Evolutionary conservation across 352 stramenopile genomes (phyloP).

Genomic region (Globisporangium echinulatum): DNA sequence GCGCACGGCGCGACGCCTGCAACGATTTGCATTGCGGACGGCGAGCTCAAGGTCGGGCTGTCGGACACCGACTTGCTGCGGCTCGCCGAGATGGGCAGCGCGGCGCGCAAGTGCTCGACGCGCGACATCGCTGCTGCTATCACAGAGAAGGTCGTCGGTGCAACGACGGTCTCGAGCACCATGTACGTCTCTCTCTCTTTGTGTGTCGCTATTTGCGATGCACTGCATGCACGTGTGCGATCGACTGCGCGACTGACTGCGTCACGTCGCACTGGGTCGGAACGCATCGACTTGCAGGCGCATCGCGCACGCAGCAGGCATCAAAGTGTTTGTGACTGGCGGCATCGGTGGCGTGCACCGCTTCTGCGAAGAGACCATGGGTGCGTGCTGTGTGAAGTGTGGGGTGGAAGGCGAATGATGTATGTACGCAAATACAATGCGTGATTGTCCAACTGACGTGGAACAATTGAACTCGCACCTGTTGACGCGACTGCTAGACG

Average conservation of each 20-base stretch:
- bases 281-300: constrained; percentile 28
- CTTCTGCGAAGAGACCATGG: constrained; percentile 90
- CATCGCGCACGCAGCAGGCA: constrained; percentile 91
- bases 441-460: too few relatives aligned
- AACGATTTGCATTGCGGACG: constrained; percentile 96
- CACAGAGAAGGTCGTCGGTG: constrained; percentile 72
- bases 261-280: neutral
- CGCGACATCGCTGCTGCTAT: constrained; percentile 78
- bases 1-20: constrained; percentile 85
- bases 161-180: constrained; percentile 96
- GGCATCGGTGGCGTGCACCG: constrained; percentile 96
- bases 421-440: too few relatives aligned
- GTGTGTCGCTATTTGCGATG: too few relatives aligned
- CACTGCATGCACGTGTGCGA: too few relatives aligned
- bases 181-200: constrained; percentile 54
- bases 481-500: constrained; percentile 38
- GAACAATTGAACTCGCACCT: neutral
- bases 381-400: constrained; percentile 22
- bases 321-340: constrained; percentile 97
- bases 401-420: too few relatives aligned
- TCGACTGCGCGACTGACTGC: neutral
- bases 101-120: constrained; percentile 73
- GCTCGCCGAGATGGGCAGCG: constrained; percentile 55
- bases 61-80: constrained; percentile 43
- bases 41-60: constrained; percentile 77